Conservation (phyloP, 1,284 basidiomycete genomes). For the Sphaerobolus stellatus region DNA sequence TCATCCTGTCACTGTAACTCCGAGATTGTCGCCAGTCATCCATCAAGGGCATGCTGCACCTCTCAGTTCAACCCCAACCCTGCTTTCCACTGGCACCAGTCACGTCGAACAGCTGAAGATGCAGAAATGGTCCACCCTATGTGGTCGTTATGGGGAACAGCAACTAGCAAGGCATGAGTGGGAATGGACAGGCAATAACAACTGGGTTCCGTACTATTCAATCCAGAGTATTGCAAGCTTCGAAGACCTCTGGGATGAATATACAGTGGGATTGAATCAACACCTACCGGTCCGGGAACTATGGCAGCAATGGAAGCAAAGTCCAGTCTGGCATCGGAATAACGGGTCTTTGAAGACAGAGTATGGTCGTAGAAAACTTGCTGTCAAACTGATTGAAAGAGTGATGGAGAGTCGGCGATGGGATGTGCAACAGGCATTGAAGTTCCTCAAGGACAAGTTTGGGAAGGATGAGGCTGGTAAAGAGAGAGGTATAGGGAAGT, state of each 20-base stretch:
- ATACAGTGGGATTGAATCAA: background rate
- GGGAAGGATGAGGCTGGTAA: background rate
- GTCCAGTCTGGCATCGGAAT: constrained; percentile 1
- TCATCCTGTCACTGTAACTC: too few species aligned
- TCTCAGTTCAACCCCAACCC: too few species aligned
- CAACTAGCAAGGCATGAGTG: background rate
- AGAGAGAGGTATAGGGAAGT: too few species aligned
- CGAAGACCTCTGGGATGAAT: constrained; percentile 1
- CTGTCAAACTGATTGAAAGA: background rate
- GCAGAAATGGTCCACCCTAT: too few species aligned
- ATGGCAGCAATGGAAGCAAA: background rate
- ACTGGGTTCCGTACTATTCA: background rate
- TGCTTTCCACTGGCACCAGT: too few species aligned
- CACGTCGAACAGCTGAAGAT: too few species aligned
- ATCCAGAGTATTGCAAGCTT: background rate
- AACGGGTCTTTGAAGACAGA: background rate
- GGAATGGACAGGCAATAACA: background rate
- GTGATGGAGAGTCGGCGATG: background rate
- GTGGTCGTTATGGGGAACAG: too few species aligned
- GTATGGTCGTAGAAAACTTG: background rate
- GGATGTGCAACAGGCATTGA: background rate
- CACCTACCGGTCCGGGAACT: background rate
- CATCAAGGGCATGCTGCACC: too few species aligned
- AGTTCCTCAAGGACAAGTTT: background rate
- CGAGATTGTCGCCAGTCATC: too few species aligned